Evolutionary conservation across 768 basidiomycete species (phyloP), one percentile per base, ranked within the genome.

Genomic region (Coprinopsis cinerea): DNA sequence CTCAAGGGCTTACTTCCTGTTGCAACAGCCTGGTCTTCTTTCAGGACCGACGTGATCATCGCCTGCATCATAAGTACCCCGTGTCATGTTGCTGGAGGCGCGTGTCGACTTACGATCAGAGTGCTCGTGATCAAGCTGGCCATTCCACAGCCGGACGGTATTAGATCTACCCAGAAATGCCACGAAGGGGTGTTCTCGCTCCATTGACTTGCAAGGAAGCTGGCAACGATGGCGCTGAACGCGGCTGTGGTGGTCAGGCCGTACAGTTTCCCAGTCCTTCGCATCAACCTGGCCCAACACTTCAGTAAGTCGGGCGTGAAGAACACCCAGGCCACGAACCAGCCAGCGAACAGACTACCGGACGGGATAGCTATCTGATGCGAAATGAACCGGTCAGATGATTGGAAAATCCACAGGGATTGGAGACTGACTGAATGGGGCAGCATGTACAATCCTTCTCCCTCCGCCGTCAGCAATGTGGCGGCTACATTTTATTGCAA

Each of bases 261-360:
- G 67, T 88, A 94, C 47, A 95, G 79, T 66, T 85, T 89, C 25
- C 92, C 94, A 1, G 92, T 94, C 57, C 71, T 76, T 47, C 84
- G 80, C 88, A 91, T 92, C 61, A 86, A 65, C 90, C 88, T 90
- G 59, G 44, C 54, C 18, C 9, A 32, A 9, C 57, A 35, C 28
- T 43, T 25, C n/a, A n/a, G n/a, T n/a, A n/a, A n/a, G n/a, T n/a
- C n/a, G n/a, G n/a, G n/a, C n/a, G n/a, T n/a, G n/a, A n/a, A n/a
- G 4, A 28, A 15, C 14, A 48, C 49, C 7, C 10, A 48, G 41
- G 34, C 17, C 26, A 69, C 78, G 57, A 64, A 87, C 83, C 85
- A 94, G 58, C 95, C 95, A 35, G 91, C 90, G 44, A 85, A 73
- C 26, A 99, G 76, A 54, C 92, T 94, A 20, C 95, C 95, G 0